Conservation (phyloP, 2,329 filamentous ascomycete species). For the Rosellinia necatrix region DNA sequence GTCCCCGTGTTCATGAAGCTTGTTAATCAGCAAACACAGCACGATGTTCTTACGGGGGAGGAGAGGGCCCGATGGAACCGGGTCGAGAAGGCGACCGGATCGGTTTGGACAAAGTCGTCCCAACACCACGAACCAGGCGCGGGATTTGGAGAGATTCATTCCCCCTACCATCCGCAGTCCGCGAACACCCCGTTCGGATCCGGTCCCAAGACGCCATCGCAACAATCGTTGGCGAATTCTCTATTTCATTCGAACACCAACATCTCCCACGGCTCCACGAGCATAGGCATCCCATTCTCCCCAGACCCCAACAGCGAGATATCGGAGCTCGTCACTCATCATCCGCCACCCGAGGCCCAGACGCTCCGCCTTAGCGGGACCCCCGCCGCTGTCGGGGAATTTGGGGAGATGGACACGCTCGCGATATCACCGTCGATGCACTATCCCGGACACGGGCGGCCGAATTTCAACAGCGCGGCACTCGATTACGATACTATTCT, state of each 20-base stretch:
- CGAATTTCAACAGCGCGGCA: constrained; percentile 34
- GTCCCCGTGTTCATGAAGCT: constrained; percentile 29
- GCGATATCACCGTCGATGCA: constrained; percentile 10
- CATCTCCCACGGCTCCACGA: neutral
- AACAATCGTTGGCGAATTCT: neutral
- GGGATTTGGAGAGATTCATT: neutral
- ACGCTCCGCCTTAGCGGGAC: constrained; percentile 3
- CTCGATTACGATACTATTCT: constrained; percentile 58
- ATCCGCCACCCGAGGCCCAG: neutral
- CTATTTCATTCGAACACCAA: constrained; percentile 6
- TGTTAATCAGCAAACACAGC: constrained; percentile 17
- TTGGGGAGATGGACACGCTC: constrained; percentile 8
- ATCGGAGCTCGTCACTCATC: constrained; percentile 1
- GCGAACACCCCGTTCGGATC: neutral
- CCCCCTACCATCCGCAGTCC: neutral
- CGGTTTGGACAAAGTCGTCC: constrained; percentile 23
- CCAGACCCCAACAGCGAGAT: constrained; percentile 4
- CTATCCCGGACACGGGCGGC: constrained; percentile 19
- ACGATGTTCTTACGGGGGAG: constrained; percentile 5
- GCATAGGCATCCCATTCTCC: constrained; percentile 4
- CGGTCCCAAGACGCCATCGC: neutral
- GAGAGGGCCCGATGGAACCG: constrained; percentile 26
- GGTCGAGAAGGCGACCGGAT: constrained; percentile 20
- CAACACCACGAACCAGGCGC: neutral
- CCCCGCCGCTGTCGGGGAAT: neutral